phyloP scores from a whole-genome alignment of 2,329 filamentous ascomycete species.

The Cercospora sp. region DNA sequence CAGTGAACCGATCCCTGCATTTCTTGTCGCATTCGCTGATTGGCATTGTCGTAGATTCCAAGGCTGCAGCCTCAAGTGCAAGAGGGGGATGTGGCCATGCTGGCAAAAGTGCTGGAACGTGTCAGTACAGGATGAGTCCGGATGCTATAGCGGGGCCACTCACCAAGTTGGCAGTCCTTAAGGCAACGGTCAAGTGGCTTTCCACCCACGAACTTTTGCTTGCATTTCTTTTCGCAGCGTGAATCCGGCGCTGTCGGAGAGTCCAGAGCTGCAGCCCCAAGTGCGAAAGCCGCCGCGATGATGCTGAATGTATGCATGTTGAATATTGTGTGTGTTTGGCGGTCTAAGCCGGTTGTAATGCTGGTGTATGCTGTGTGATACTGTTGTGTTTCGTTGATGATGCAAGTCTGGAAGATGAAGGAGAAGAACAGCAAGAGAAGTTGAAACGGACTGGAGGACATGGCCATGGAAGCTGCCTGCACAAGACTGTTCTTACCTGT shows the following conservation, averaged over 20 bases:
- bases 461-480: background rate
- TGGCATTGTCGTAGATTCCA: background rate
- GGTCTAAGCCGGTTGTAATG: background rate
- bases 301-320: background rate
- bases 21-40: background rate
- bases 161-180: background rate
- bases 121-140: background rate
- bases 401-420: slow-evolving; percentile 1
- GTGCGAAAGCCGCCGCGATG: background rate
- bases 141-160: background rate
- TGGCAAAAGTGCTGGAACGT: background rate
- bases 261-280: background rate
- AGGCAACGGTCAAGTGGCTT: background rate
- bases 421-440: slow-evolving; percentile 5
- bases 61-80: background rate
- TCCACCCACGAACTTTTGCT: background rate
- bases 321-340: background rate
- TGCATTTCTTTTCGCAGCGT: background rate
- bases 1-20: background rate
- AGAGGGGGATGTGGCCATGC: background rate
- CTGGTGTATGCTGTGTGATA: slow-evolving; percentile 4
- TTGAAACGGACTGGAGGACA: background rate
- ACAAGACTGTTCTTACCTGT: background rate
- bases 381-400: background rate
- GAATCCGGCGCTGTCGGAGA: background rate